Evolutionary conservation across 257 asterid genomes (phyloP).

Genomic region (Verbena officinalis): DNA sequence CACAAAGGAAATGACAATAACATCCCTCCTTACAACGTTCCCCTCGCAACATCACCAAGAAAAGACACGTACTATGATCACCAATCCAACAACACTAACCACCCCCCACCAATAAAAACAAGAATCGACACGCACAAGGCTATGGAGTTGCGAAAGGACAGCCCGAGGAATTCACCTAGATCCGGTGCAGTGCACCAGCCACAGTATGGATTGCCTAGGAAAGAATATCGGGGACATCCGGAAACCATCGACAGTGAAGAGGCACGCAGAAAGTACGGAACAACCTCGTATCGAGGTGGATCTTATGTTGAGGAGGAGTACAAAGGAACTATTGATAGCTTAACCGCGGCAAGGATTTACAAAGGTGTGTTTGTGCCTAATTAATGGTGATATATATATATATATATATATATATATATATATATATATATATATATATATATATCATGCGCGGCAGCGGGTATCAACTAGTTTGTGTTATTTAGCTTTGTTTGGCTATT

Average conservation of each 20-base stretch:
- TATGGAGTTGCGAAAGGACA: slow-evolving; percentile 2
- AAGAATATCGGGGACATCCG: slow-evolving; percentile 5
- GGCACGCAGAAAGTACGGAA: slow-evolving; percentile 27
- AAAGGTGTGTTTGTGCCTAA: slow-evolving; percentile 35
- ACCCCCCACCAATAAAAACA: slow-evolving; percentile 30
- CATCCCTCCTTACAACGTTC: background rate
- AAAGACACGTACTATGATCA: slow-evolving; percentile 11
- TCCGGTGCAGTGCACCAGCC: background rate
- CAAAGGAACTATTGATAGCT: slow-evolving; percentile 28
- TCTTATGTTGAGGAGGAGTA: background rate
- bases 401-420: background rate
- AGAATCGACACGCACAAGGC: slow-evolving; percentile 7
- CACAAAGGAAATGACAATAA: background rate
- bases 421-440: background rate
- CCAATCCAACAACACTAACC: slow-evolving; percentile 1
- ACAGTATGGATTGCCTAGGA: slow-evolving; percentile 12
- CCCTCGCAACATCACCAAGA: background rate
- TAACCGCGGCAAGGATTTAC: slow-evolving; percentile 38
- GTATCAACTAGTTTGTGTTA: slow-evolving; percentile 7
- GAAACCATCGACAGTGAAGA: slow-evolving; percentile 28
- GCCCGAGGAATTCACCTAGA: slow-evolving; percentile 22
- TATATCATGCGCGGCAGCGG: background rate
- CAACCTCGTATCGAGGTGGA: slow-evolving; percentile 1
- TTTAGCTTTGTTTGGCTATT: background rate
- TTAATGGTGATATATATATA: background rate